Evolutionary conservation across 2,329 filamentous ascomycete genomes (phyloP).

Genomic region (Fusarium sp.): DNA sequence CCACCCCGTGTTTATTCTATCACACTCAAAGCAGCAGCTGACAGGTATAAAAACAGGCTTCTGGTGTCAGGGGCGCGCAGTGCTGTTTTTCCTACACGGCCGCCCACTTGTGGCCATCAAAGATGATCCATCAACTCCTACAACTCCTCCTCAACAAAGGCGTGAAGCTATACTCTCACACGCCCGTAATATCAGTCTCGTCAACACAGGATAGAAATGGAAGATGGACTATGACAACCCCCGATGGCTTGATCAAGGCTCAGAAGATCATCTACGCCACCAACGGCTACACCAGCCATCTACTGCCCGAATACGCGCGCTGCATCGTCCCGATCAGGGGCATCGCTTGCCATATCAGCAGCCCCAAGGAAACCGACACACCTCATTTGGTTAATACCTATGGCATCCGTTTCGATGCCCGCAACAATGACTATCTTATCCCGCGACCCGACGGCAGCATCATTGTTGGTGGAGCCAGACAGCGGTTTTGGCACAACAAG

Average conservation of each 20-base stretch:
- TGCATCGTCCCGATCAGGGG: conserved; percentile 74
- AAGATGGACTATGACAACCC: background rate
- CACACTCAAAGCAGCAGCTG: background rate
- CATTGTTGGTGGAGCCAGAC: conserved; percentile 46
- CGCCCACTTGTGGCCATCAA: background rate
- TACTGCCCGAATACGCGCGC: conserved; percentile 69
- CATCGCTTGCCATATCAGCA: conserved; percentile 46
- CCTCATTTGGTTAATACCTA: conserved; percentile 44
- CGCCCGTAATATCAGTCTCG: background rate
- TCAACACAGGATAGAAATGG: background rate
- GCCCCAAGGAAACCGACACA: conserved; percentile 27
- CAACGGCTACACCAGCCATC: conserved; percentile 73
- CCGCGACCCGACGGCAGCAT: conserved; percentile 56
- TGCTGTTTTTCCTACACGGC: background rate
- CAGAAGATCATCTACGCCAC: conserved; percentile 72
- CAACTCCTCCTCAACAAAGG: background rate
- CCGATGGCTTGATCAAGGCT: conserved; percentile 61
- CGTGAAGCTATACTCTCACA: background rate
- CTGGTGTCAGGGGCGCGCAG: background rate
- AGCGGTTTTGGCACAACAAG: conserved; percentile 48
- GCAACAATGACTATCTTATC: conserved; percentile 53
- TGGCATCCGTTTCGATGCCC: conserved; percentile 34
- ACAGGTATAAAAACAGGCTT: conserved; percentile 2
- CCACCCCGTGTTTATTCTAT: background rate
- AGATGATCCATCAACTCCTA: background rate